Percentiles rank a stretch among this genome's conserved stretches.
Conservation (phyloP, 106 monocot species). For the Narthecium ossifragum region DNA sequence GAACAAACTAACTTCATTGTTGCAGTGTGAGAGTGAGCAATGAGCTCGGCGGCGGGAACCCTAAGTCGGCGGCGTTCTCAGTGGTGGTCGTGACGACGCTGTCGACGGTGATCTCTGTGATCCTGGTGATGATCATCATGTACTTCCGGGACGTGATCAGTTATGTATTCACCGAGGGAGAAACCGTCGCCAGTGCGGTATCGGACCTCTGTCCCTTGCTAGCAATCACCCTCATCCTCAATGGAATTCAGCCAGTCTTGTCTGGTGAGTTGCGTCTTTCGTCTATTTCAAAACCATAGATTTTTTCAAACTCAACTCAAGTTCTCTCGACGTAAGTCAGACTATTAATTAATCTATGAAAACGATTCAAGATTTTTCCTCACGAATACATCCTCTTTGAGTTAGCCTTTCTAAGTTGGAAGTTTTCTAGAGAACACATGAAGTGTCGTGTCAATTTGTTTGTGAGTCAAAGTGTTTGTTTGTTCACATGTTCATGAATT, state of each 20-base stretch:
- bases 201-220: constrained; percentile 78
- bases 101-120: constrained; percentile 33
- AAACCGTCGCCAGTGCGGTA: constrained; percentile 61
- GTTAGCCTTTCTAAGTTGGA: too few relatives aligned
- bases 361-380: too few relatives aligned
- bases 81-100: constrained; percentile 63
- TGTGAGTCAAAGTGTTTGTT: too few relatives aligned
- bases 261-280: constrained; percentile 34
- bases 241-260: constrained; percentile 77
- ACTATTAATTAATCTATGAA: too few relatives aligned
- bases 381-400: too few relatives aligned
- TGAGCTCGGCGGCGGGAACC: constrained; percentile 84
- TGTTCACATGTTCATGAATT: too few relatives aligned
- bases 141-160: constrained; percentile 55
- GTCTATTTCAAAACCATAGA: too few relatives aligned
- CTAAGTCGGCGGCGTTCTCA: constrained; percentile 70
- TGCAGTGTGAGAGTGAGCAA: constrained; percentile 86
- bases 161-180: constrained; percentile 78
- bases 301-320: too few relatives aligned
- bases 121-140: constrained; percentile 34
- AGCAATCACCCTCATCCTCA: constrained; percentile 65
- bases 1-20: not conserved
- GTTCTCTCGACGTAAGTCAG: too few relatives aligned
- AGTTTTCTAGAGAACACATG: too few relatives aligned
- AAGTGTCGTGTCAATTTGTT: too few relatives aligned